Evolutionary conservation across 1,284 basidiomycete genomes (phyloP).

Genomic region (Mycena citricolor): DNA sequence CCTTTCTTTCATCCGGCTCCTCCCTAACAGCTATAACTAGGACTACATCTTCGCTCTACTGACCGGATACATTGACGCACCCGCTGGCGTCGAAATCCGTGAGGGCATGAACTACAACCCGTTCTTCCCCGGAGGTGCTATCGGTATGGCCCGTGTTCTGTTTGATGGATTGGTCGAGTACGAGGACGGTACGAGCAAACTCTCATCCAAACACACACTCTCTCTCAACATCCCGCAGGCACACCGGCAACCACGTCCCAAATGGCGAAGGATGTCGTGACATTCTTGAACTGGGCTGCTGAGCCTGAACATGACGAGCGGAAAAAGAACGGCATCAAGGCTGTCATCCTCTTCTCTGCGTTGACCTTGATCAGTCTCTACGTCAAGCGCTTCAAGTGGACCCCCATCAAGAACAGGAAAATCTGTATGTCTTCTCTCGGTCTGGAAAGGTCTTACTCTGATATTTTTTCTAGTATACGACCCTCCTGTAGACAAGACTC

Average conservation of each 20-base stretch:
- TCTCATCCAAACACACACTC: background rate
- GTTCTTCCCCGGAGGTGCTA: conserved; percentile 96
- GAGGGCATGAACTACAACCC: conserved; percentile 99
- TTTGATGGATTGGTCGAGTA: conserved; percentile 96
- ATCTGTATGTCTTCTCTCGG: conserved; percentile 58
- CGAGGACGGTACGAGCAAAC: conserved; percentile 71
- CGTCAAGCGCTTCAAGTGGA: conserved; percentile 96
- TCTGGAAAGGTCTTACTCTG: background rate
- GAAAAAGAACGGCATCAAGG: conserved; percentile 95
- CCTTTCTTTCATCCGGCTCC: too few relatives aligned
- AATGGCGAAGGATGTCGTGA: conserved; percentile 98
- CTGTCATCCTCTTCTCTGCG: conserved; percentile 85
- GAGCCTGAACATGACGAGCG: conserved; percentile 98
- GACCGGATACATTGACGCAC: conserved; percentile 96
- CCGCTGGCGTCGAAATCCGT: conserved; percentile 94
- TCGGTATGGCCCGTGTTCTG: conserved; percentile 97
- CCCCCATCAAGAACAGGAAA: conserved; percentile 89
- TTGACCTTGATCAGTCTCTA: conserved; percentile 83
- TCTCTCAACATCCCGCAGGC: conserved; percentile 43
- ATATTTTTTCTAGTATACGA: conserved; percentile 43
- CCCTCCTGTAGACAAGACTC: conserved; percentile 45
- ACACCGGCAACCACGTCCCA: conserved; percentile 98
- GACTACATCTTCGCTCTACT: conserved; percentile 97
- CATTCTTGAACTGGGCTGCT: conserved; percentile 93
- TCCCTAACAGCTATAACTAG: conserved; percentile 38